phyloP scores from a whole-genome alignment of 1,284 basidiomycete species.

The Chiua sp. region DNA sequence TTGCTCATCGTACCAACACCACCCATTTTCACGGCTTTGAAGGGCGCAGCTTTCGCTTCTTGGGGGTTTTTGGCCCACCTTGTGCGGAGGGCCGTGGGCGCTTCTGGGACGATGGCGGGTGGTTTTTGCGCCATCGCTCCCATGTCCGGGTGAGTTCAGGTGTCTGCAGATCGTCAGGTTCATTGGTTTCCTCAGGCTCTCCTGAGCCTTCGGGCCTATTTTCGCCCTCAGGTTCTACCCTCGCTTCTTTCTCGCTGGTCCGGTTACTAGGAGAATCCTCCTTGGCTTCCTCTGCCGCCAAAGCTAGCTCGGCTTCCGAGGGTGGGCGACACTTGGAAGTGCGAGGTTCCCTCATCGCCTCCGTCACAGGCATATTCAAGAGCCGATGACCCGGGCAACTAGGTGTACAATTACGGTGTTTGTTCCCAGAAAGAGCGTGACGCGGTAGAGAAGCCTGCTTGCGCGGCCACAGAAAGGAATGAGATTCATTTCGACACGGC shows the following conservation, averaged over 20 bases:
- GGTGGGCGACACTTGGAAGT: conserved; percentile 29
- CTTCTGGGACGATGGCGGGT: conserved; percentile 7
- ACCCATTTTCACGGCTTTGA: conserved; percentile 8
- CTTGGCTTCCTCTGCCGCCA: conserved; percentile 21
- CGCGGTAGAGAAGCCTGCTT: conserved; percentile 30
- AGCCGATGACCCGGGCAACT: conserved; percentile 31
- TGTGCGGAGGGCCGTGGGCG: conserved; percentile 20
- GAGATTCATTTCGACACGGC: conserved; percentile 35
- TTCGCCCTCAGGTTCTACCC: background rate
- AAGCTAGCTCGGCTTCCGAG: conserved; percentile 26
- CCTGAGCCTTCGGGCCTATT: conserved; percentile 12
- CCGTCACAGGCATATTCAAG: conserved; percentile 21
- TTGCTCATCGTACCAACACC: background rate
- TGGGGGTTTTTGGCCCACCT: conserved; percentile 13
- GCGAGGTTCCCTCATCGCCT: conserved; percentile 30
- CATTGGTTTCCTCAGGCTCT: conserved; percentile 21
- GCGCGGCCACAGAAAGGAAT: conserved; percentile 33
- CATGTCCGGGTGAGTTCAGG: conserved; percentile 5
- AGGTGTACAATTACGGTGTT: conserved; percentile 20
- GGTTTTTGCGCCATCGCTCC: background rate
- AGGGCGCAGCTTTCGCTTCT: conserved; percentile 22
- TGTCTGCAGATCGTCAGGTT: conserved; percentile 11
- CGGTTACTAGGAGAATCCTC: background rate
- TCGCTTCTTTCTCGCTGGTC: background rate
- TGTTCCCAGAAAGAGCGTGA: conserved; percentile 31